Base-by-base conservation (phyloP, 1,284 basidiomycete genomes). In the Rugosomyces carneus region DNA sequence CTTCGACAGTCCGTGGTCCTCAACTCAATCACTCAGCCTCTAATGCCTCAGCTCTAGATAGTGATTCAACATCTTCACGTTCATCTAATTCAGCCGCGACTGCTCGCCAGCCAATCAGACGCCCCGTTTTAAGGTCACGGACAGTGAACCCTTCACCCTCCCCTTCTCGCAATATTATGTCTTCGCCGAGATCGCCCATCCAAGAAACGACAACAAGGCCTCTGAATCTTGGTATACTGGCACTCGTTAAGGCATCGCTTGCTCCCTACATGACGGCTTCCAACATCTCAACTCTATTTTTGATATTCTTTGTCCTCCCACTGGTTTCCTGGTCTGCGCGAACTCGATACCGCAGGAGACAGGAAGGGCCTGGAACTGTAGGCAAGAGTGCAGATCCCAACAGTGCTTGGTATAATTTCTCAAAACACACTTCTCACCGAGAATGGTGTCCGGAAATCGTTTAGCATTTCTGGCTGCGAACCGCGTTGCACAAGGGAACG, bases 271-370 rank as follows among this genome's bases (percentile, higher is more conserved):
- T 81, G 31, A 71, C 72, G 1, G 58, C 66, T 31, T 55, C 62
- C 58, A 76, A 62, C 62, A 61, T 81, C 42, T 62, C 73, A 1
- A 71, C 74, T 0, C 67, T 82, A 37, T 53, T 79, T 37, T 47
- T 82, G 4, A 57, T 88, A 11, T 76, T 81, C 51, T 60, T 85
- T 32, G 59, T 86, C 1, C 60, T 88, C 2, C 82, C 85, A 2
- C 34, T 82, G 11, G 51, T 85, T 21, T 84, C 84, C 10, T 69
- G 82, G 38, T 46, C 77, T 16, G 57, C 84, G 24, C 72, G 76
- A 24, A 53, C 73, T 32, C 68, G 76, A 36, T 64, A 71, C 41
- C 67, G 70, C 42, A 63, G 63, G 23, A 52, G 45, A 15, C 23
- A 54, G 5, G 47, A 54, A 9, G 57, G 51, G 7, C 45, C 54